Base-by-base conservation (phyloP, 2,329 filamentous ascomycete genomes). In the Zalaria obscura region DNA sequence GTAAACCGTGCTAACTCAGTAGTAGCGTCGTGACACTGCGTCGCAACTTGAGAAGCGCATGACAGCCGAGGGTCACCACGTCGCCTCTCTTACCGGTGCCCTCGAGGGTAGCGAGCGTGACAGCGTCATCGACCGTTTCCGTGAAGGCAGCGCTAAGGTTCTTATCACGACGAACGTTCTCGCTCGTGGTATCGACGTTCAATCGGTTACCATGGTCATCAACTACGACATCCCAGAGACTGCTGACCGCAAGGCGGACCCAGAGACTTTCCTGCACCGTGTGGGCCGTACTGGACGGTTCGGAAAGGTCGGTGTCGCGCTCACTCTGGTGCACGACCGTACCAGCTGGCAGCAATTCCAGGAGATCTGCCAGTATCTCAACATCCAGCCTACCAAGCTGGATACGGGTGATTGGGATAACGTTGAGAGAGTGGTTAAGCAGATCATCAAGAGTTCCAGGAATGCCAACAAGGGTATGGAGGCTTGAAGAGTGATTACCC, bases 91-190 rank as follows among this genome's bases (percentile, higher is more conserved):
- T 47, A 91, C 93, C 51, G 88, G 87, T 57, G 87, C 81, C 33
- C 80, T 89, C 47, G 88, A 96, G 48, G 88, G 87, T 26, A 66
- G 65, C 29, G 80, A 88, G 55, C 83, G 91, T 63, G 91, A 98
- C 55, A 66, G 72, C 1, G 75, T 96, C 46, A 80, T 98, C 46
- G 78, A 89, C 55, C 75, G 83, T 43, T 98, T 98, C 75, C 80
- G 91, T 44, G 75, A 67, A 36, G 89, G 89, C 33, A 74, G 80
- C 45, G 86, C 86, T 55, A 98, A 98, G 68, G 91, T 98, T 5
- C 79, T 98, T 47, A 95, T 98, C 56, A 93, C 91, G 1, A 98
- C 91, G 52, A 98, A 98, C 56, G 88, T 98, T 32, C 75, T 98
- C 44, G 84, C 91, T 5, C 87, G 91, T 57, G 91, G 91, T 58